A percentile compares a stretch with the other conserved stretches of the same genome.
Conservation (phyloP, 768 basidiomycete genomes). For the Russula lepida region DNA sequence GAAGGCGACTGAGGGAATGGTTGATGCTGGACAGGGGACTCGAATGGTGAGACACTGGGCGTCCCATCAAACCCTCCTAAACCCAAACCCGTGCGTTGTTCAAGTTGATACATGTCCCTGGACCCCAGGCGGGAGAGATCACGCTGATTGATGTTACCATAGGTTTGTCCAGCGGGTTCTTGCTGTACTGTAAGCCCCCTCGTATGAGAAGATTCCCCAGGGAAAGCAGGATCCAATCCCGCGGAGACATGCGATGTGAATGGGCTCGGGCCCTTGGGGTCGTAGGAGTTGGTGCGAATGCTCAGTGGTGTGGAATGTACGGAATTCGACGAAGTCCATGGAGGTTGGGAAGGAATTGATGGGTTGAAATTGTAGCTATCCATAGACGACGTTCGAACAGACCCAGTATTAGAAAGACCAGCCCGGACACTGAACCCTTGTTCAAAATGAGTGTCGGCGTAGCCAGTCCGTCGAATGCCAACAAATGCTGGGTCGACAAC, state of each 20-base stretch:
- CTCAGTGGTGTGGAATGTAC: constrained; percentile 4
- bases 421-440: constrained; percentile 12
- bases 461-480: constrained; percentile 12
- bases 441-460: constrained; percentile 15
- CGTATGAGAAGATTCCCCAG: constrained; percentile 8
- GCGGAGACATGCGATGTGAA: constrained; percentile 6
- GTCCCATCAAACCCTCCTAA: constrained; percentile 15
- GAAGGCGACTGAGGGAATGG: constrained; percentile 17
- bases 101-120: constrained; percentile 16
- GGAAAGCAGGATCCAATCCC: constrained; percentile 11
- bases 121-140: constrained; percentile 19
- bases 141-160: constrained; percentile 15
- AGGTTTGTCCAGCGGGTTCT: constrained; percentile 10
- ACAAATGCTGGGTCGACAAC: constrained; percentile 5
- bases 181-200: constrained; percentile 12
- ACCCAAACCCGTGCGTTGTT: constrained; percentile 13
- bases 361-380: constrained; percentile 15
- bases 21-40: constrained; percentile 16
- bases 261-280: constrained; percentile 11
- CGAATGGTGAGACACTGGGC: constrained; percentile 11
- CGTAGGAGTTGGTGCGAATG: constrained; percentile 10
- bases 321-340: constrained; percentile 9
- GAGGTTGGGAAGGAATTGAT: constrained; percentile 11
- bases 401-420: constrained; percentile 4
- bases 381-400: constrained; percentile 9